Evolutionary conservation across 352 stramenopile genomes (phyloP), one percentile per base, ranked within the genome.

Genomic region (Globisporangium uncinulatum): DNA sequence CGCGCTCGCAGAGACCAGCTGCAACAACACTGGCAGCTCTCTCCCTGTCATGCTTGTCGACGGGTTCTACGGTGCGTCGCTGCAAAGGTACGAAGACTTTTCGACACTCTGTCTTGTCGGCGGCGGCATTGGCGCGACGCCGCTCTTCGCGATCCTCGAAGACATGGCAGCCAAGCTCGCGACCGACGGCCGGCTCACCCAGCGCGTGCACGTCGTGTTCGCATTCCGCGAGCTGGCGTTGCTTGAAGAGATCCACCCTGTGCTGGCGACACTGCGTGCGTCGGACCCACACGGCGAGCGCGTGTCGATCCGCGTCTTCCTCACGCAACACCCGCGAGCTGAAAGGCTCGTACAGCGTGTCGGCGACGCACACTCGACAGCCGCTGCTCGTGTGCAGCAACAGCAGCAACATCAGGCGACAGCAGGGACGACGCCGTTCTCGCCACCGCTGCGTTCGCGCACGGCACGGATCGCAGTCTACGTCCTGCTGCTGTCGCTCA

Each of bases 101-200:
- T 53, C 59, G 6, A 80, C 66, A 0, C 42, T 87, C 11, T 80
- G 71, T 45, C 41, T 87, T 6, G 34, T 85, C 32, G 73, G 66
- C 48, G 72, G 74, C 3, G 74, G 77, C 14, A 85, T 84, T 36
- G 77, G 73, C 4, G 62, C 65, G n/a, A 82, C 77, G 2, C 74
- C 77, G 7, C 36, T 85, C 37, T 74, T 87, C 32, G 70, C 69
- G 3, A 79, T 84, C 32, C 57, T 86, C 20, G 71, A 86, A 39
- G 76, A 84, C 56, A 75, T 84, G 36, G 63, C 63, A 7, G 59
- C 62, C 36, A 47, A 41, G 36, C 49, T 56, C 17, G 19, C 21
- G 48, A 57, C 11, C 51, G 48, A 32, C 45, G 65, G 3, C 46
- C 53, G 2, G 0, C 36, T 54, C 11, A 21, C 19, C 6, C 68